phyloP scores from a whole-genome alignment of 1,139 yeast genomes.

The Diutina catenulata region DNA sequence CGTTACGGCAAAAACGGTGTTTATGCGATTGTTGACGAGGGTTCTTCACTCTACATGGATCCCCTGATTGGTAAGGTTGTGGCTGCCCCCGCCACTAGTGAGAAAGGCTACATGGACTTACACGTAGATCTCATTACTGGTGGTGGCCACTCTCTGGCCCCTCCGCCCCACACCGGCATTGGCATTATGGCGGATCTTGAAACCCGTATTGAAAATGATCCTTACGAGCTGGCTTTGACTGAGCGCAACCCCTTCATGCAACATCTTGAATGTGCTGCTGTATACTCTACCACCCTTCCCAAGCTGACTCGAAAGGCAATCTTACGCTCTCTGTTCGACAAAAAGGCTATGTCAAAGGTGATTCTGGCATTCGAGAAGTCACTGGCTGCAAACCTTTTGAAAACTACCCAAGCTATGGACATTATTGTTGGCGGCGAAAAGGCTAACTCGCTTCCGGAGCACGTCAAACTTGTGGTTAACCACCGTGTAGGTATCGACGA shows the following conservation, averaged over 20 bases:
- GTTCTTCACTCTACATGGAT: background rate
- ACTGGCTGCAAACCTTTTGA: slow-evolving; percentile 6
- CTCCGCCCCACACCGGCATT: slow-evolving; percentile 6
- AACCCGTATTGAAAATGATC: slow-evolving; percentile 6
- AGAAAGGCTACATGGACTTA: slow-evolving; percentile 9
- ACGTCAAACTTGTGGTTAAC: slow-evolving; percentile 6
- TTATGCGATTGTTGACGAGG: slow-evolving; percentile 10
- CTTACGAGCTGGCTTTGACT: slow-evolving; percentile 4
- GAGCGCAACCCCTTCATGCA: slow-evolving; percentile 6
- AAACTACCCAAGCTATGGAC: slow-evolving; percentile 7
- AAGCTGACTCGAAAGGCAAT: slow-evolving; percentile 8
- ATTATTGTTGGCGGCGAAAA: slow-evolving; percentile 6
- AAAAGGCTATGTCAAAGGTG: slow-evolving; percentile 9
- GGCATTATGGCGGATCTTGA: slow-evolving; percentile 7
- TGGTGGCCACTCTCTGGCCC: slow-evolving; percentile 7
- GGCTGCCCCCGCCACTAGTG: slow-evolving; percentile 10
- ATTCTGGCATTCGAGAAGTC: slow-evolving; percentile 7
- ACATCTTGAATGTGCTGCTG: slow-evolving; percentile 6
- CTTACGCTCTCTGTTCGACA: slow-evolving; percentile 9
- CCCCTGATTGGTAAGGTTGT: slow-evolving; percentile 5
- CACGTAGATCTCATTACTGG: slow-evolving; percentile 6
- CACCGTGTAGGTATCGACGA: slow-evolving; percentile 6
- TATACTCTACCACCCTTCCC: slow-evolving; percentile 6
- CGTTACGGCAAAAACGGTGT: slow-evolving; percentile 8
- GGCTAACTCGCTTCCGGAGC: slow-evolving; percentile 7